Conservation (phyloP, 2,329 filamentous ascomycete species). For the Chlorencoelia australis region DNA sequence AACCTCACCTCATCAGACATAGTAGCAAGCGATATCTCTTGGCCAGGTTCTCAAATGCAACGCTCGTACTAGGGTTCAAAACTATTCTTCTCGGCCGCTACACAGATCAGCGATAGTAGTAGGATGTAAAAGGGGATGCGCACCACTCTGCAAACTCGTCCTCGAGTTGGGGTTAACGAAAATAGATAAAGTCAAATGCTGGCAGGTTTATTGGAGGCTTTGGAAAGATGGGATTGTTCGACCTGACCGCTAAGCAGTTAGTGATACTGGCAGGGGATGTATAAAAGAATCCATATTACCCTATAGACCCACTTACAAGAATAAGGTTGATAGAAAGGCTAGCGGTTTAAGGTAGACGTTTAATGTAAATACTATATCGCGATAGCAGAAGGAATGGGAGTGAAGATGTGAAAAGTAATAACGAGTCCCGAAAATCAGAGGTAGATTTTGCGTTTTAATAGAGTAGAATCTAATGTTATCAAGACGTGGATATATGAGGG, state of each 20-base stretch:
- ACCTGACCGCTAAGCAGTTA: too few species aligned
- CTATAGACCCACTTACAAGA: too few species aligned
- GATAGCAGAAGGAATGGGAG: not conserved
- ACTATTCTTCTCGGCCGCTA: not conserved
- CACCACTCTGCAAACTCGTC: not conserved
- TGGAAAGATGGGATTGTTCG: too few species aligned
- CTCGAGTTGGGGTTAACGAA: too few species aligned
- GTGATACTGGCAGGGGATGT: too few species aligned
- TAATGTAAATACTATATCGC: not conserved
- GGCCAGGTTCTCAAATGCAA: not conserved
- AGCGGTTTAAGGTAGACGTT: not conserved
- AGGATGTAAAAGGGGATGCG: not conserved
- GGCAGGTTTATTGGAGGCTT: not conserved
- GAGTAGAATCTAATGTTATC: not conserved
- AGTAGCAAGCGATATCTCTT: not conserved
- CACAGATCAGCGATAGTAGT: not conserved
- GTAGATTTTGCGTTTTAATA: not conserved
- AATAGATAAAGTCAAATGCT: not conserved
- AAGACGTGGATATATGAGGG: too few species aligned
- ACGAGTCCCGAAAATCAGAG: not conserved
- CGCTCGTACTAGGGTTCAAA: not conserved
- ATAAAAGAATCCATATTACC: too few species aligned
- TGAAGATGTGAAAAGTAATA: not conserved
- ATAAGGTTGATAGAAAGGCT: not conserved
- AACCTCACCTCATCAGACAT: not conserved